Percentiles rank a stretch among this genome's conserved stretches.
Conservation (phyloP, 495 filamentous ascomycete species). For the Annulohypoxylon nitens region DNA sequence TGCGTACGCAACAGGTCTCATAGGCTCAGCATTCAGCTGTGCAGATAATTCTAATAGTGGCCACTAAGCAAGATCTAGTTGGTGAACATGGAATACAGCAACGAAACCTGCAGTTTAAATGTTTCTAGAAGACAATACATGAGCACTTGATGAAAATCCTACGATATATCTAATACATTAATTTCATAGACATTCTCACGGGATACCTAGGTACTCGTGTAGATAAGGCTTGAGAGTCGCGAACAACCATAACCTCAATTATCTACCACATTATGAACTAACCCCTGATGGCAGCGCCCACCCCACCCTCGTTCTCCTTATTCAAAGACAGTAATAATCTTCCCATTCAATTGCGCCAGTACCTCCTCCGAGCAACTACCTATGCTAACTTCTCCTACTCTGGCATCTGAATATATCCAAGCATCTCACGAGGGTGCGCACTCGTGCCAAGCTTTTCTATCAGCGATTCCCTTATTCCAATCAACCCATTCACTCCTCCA, state of each 20-base stretch:
- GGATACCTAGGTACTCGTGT: too few species aligned
- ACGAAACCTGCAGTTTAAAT: neutral
- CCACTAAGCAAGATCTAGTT: constrained; percentile 5
- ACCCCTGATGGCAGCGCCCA: too few species aligned
- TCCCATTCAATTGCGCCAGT: neutral
- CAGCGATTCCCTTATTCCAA: neutral
- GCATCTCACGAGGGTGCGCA: neutral
- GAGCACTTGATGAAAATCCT: too few species aligned
- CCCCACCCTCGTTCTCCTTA: neutral
- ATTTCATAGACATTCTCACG: too few species aligned
- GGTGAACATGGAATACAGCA: neutral
- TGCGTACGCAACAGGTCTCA: constrained; percentile 55
- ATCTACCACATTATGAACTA: too few species aligned
- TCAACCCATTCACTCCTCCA: neutral
- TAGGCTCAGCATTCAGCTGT: constrained; percentile 58
- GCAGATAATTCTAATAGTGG: constrained; percentile 53
- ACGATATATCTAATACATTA: too few species aligned
- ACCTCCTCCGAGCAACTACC: neutral
- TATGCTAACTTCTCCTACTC: neutral
- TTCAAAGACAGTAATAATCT: neutral
- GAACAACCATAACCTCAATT: too few species aligned
- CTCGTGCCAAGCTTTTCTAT: neutral
- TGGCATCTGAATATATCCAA: too few species aligned
- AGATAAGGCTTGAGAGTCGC: too few species aligned
- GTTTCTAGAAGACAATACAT: too few species aligned